Conservation (phyloP, 179 eudicot genomes). For the Beta corolliflora region DNA sequence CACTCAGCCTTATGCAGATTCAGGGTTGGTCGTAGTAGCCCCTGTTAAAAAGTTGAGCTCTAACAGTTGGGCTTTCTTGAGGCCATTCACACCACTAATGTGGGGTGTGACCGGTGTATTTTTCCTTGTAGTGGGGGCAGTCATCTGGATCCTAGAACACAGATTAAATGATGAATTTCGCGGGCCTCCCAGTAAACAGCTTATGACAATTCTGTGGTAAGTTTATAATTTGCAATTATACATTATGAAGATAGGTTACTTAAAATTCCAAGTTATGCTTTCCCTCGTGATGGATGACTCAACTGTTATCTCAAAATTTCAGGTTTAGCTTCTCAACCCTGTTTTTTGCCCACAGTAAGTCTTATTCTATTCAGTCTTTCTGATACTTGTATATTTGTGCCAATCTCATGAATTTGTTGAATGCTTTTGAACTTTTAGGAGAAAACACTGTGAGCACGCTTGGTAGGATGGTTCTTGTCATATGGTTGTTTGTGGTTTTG, state of each 20-base stretch:
- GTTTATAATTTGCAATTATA: constrained; percentile 8
- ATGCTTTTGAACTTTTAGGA: constrained; percentile 33
- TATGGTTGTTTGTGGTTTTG: constrained; percentile 71
- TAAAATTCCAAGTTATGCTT: constrained; percentile 8
- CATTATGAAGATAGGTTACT: neutral
- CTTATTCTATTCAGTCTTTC: neutral
- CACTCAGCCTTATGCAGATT: constrained; percentile 75
- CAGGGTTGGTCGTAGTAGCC: constrained; percentile 72
- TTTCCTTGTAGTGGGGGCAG: constrained; percentile 63
- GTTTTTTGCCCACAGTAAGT: constrained; percentile 83
- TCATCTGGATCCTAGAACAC: constrained; percentile 80
- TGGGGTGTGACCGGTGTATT: constrained; percentile 67
- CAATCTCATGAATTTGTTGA: neutral
- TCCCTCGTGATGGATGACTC: neutral
- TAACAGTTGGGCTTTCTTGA: constrained; percentile 66
- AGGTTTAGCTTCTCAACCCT: constrained; percentile 86
- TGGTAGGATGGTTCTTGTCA: constrained; percentile 61
- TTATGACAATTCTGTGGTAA: constrained; percentile 67
- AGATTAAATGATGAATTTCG: constrained; percentile 73
- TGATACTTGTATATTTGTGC: constrained; percentile 6
- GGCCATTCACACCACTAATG: constrained; percentile 71
- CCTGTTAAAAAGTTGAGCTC: constrained; percentile 49
- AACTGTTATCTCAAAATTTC: constrained; percentile 32
- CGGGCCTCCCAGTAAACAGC: constrained; percentile 68
- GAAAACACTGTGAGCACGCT: constrained; percentile 67